Conservation (phyloP, 352 stramenopile species). For the Globisporangium yorkense region DNA sequence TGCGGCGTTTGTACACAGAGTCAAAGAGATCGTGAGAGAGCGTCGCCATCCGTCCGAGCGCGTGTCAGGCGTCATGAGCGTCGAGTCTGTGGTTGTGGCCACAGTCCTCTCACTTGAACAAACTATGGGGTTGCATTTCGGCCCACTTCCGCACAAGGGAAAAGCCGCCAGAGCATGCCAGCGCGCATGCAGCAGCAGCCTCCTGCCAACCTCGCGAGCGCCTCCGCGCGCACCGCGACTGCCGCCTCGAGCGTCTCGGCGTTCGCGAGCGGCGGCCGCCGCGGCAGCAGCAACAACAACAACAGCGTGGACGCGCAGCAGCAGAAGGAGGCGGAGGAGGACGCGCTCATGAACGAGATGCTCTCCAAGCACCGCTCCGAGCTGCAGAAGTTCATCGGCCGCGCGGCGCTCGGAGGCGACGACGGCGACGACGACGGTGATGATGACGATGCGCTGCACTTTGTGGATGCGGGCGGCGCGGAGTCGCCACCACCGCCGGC, state of each 20-base stretch:
- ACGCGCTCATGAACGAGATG: slow-evolving; percentile 44
- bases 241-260: background rate
- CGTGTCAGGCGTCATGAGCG: too few species aligned
- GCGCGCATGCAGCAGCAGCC: background rate
- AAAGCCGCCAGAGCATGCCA: background rate
- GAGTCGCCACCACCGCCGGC: slow-evolving; percentile 21
- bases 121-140: background rate
- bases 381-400: slow-evolving; percentile 42
- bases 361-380: slow-evolving; percentile 49
- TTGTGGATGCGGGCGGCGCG: slow-evolving; percentile 2
- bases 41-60: too few species aligned
- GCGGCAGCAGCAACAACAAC: background rate
- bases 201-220: background rate
- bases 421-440: slow-evolving; percentile 16
- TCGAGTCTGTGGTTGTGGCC: too few species aligned
- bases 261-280: background rate
- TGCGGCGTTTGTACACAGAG: background rate
- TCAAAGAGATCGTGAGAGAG: background rate
- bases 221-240: too few species aligned
- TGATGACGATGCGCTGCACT: slow-evolving; percentile 7
- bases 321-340: slow-evolving; percentile 41
- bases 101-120: background rate
- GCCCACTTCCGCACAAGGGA: background rate
- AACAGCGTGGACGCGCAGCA: slow-evolving; percentile 7
- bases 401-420: slow-evolving; percentile 13